Evolutionary conservation across 352 stramenopile species (phyloP).

Genomic region (Blastocystis sp.): DNA sequence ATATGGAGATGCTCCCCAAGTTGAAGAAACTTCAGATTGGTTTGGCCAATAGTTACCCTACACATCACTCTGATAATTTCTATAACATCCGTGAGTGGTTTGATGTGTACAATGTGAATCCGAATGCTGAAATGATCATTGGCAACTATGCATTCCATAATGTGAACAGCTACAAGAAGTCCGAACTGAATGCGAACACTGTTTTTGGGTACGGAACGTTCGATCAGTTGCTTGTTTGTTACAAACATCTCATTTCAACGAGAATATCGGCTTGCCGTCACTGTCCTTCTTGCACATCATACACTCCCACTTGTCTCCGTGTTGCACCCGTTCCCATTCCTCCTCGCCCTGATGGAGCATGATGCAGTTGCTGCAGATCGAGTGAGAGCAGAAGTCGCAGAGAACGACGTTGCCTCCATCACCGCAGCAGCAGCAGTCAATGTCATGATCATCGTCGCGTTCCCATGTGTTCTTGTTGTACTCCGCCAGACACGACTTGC

Average conservation of each 20-base stretch:
- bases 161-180: too few species aligned
- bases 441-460: slow-evolving; percentile 28
- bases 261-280: not conserved
- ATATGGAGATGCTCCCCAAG: too few species aligned
- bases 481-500: slow-evolving; percentile 7
- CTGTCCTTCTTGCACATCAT: slow-evolving; percentile 21
- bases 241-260: not conserved
- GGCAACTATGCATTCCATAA: too few species aligned
- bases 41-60: too few species aligned
- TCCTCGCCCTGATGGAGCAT: slow-evolving; percentile 39
- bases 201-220: too few species aligned
- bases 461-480: slow-evolving; percentile 37
- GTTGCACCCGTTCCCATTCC: slow-evolving; percentile 18
- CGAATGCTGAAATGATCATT: too few species aligned
- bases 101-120: too few species aligned
- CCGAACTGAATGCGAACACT: too few species aligned
- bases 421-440: slow-evolving; percentile 22
- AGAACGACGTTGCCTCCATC: slow-evolving; percentile 37
- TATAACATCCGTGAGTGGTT: too few species aligned
- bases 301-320: slow-evolving; percentile 11
- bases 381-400: slow-evolving; percentile 31
- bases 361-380: slow-evolving; percentile 41
- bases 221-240: too few species aligned
- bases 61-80: too few species aligned
- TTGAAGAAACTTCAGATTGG: too few species aligned